Base-by-base conservation (phyloP, 2,329 filamentous ascomycete genomes). In the Colletotrichum tofieldiae region DNA sequence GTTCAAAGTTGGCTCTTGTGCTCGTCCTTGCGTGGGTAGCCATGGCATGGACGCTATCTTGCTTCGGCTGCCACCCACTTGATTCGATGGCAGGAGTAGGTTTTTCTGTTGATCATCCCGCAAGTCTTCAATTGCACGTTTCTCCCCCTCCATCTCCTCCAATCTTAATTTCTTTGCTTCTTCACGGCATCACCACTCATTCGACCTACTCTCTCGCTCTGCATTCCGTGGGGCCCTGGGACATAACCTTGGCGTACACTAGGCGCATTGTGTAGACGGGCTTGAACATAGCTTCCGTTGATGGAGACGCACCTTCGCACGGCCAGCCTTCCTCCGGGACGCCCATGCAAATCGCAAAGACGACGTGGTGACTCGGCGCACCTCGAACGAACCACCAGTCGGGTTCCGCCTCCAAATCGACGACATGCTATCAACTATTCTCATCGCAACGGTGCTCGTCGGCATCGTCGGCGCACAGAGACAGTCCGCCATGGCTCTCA, bases 401-500 rank as follows among this genome's bases (percentile, higher is more conserved):
- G 61, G 51, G 55, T 39, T 37, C 55, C 51, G 52, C 26, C 56
- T 41, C 55, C 43, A 35, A 20, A 14, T 66, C 62, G 71, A 71
- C 71, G 67, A 58, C 29, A 73, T 73, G 67, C 56, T 62, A 43
- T 65, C 67, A 45, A 58, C 20, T 18, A 32, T 54, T 58, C 32
- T 74, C 51, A 55, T 74, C 43, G 70, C 63, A 58, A 45, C 67
- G 45, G 41, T 71, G 47, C 63, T 74, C 23, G 39, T 49, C 66
- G 73, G 59, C 62, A 54, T 64, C 45, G 66, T 68, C 37, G 39
- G 41, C 60, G 72, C 73, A 39, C 58, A 74, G n/a, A 55, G 54
- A 14, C 74, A 65, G 35, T 65, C 73, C 54, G 72, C 70, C 64
- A 55, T 75, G 29, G 72, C 74, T 45, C 64, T 75, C 26, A 66